These are phyloP conservation scores for Alternaria panax DNA, from an alignment of 2,329 filamentous ascomycete species.

Conservation along the genomic window DNA sequence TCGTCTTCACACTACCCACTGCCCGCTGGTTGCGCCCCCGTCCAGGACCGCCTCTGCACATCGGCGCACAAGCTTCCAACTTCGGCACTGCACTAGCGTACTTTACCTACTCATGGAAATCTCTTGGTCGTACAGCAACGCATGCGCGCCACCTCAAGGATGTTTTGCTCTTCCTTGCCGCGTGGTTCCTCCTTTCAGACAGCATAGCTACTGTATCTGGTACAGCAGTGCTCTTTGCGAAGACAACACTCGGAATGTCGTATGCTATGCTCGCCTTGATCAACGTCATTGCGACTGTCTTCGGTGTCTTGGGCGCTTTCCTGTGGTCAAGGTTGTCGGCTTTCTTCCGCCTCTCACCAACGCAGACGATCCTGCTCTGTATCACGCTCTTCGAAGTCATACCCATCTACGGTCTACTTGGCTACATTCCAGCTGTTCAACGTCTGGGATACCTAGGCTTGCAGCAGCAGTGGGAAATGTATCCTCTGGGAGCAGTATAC, in stretches of 20 bases:
- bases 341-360: slow-evolving; percentile 72
- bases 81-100: slow-evolving; percentile 70
- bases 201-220: slow-evolving; percentile 93
- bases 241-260: slow-evolving; percentile 89
- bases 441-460: slow-evolving; percentile 79
- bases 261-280: slow-evolving; percentile 89
- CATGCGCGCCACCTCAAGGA: slow-evolving; percentile 76
- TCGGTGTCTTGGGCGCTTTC: slow-evolving; percentile 87
- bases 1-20: slow-evolving; percentile 85
- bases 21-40: slow-evolving; percentile 86
- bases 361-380: slow-evolving; percentile 91
- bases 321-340: slow-evolving; percentile 84
- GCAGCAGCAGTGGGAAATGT: slow-evolving; percentile 98
- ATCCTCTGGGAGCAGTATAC: slow-evolving; percentile 86
- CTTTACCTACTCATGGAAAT: slow-evolving; percentile 83
- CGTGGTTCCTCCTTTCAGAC: slow-evolving; percentile 95
- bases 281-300: slow-evolving; percentile 86
- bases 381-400: slow-evolving; percentile 91
- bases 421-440: slow-evolving; percentile 82
- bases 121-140: slow-evolving; percentile 79
- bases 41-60: slow-evolving; percentile 76
- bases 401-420: slow-evolving; percentile 86
- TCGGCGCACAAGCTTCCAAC: slow-evolving; percentile 34
- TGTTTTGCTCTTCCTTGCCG: slow-evolving; percentile 78
- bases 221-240: slow-evolving; percentile 94